phyloP scores from a whole-genome alignment of 192 early-diverging fungal species.

The Jimgerdemannia lactiflua region DNA sequence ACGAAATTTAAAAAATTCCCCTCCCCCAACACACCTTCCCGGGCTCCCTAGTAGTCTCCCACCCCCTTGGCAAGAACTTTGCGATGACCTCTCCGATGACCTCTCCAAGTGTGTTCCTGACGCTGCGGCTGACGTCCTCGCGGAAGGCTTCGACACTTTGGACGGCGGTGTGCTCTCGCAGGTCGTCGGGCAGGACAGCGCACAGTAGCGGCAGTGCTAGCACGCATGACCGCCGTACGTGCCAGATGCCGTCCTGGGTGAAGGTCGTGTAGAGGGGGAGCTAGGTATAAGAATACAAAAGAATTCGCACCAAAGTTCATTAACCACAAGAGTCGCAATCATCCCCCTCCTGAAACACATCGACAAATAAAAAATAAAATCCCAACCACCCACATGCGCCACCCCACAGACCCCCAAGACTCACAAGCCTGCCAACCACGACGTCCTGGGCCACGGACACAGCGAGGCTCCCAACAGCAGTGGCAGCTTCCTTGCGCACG shows the following conservation, averaged over 20 bases:
- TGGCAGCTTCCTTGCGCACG: conserved; percentile 52
- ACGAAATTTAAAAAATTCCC: neutral
- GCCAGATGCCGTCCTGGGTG: conserved; percentile 54
- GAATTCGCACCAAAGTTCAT: neutral
- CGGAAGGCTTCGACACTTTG: conserved; percentile 48
- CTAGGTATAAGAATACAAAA: conserved; percentile 2
- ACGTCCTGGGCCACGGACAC: conserved; percentile 24
- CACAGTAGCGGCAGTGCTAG: conserved; percentile 44
- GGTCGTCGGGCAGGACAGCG: conserved; percentile 40
- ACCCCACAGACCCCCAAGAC: neutral
- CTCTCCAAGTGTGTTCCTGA: conserved; percentile 50
- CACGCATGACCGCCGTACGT: conserved; percentile 54
- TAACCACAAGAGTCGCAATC: too few relatives aligned
- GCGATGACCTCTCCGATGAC: conserved; percentile 57
- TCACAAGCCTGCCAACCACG: conserved; percentile 33
- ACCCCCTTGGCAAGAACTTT: conserved; percentile 41
- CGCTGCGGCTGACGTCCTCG: conserved; percentile 51
- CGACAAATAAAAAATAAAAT: too few relatives aligned
- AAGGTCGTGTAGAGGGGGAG: conserved; percentile 51
- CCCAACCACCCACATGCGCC: too few relatives aligned
- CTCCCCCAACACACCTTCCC: conserved; percentile 16
- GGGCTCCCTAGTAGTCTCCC: conserved; percentile 25
- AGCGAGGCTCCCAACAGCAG: conserved; percentile 40
- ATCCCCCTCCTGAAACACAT: too few relatives aligned
- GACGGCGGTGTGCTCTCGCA: conserved; percentile 36